Base-by-base conservation (phyloP, 768 basidiomycete genomes). In the Pilatotrama ljubarskyi region DNA sequence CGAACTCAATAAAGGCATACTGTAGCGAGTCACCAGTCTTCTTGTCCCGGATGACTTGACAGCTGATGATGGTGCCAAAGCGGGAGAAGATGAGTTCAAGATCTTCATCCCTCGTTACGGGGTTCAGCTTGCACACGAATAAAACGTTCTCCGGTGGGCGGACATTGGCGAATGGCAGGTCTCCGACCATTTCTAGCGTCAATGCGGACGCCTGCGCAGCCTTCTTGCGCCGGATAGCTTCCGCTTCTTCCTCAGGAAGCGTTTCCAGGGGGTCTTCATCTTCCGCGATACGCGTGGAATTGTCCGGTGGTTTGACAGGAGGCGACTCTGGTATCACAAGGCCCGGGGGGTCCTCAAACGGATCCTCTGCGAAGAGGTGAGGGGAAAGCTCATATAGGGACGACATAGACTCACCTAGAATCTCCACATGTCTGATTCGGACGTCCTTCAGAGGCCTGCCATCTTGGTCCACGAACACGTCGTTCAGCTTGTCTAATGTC, bases 181-280 rank as follows among this genome's bases (percentile, higher is more conserved):
- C 97, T 32, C 97, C 97, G 57, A 99, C 96, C 97, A 99, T 99
- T 74, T 99, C 97, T 51, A 99, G 84, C 4, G 97, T 98, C 38
- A 99, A 78, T 0, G 97, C 97, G 44, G 95, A 94, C 0, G 96
- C 94, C 1, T 85, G 85, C 0, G 97, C 96, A 0, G 95, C 94
- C 52, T 90, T 88, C 74, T 89, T 84, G n/a, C 95, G 86, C 22
- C 90, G 84, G 42, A 85, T 78, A 2, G 79, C 82, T 65, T 95
- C 96, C 48, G 86, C 86, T 61, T 95, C 91, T 62, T 94, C 94
- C 64, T 93, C 92, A 1, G 93, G 90, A 11, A 93, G 72, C 29
- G 88, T 86, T 25, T 85, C 84, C 11, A 93, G 77, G 0, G 91
- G 90, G 68, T 96, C 91, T 76, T 99, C 97, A 71, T 96, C 93